Evolutionary conservation across 768 basidiomycete genomes (phyloP).

Genomic region (Ephemerocybe angulata): DNA sequence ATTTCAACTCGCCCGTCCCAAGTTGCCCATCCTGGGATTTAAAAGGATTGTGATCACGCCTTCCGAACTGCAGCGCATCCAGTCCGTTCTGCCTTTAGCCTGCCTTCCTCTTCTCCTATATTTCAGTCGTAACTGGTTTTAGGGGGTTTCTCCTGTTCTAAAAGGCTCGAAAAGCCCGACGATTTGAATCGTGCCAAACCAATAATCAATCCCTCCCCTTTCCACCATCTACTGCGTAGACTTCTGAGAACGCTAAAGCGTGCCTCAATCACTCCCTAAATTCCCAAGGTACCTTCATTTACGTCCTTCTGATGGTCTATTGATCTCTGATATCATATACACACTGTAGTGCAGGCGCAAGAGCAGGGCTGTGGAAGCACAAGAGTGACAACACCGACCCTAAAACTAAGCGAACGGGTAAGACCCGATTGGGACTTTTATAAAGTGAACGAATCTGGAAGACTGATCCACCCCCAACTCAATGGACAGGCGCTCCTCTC

Average conservation of each 20-base stretch:
- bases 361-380: too few relatives aligned
- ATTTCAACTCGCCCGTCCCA: too few relatives aligned
- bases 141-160: neutral
- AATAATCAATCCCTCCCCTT: neutral
- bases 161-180: neutral
- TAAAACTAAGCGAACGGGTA: constrained; percentile 18
- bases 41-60: neutral
- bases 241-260: neutral
- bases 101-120: neutral
- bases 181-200: neutral
- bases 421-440: constrained; percentile 21
- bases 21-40: neutral
- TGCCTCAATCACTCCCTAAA: neutral
- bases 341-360: too few relatives aligned
- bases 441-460: constrained; percentile 3
- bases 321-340: neutral
- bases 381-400: constrained; percentile 1
- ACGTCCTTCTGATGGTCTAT: neutral
- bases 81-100: neutral
- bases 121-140: neutral
- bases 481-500: neutral
- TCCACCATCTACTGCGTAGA: neutral
- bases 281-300: neutral
- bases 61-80: neutral
- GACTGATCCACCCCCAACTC: neutral